Evolutionary conservation across 768 basidiomycete genomes (phyloP), one percentile per base, ranked within the genome.

Genomic region (Xerocomellus chrysenteron): DNA sequence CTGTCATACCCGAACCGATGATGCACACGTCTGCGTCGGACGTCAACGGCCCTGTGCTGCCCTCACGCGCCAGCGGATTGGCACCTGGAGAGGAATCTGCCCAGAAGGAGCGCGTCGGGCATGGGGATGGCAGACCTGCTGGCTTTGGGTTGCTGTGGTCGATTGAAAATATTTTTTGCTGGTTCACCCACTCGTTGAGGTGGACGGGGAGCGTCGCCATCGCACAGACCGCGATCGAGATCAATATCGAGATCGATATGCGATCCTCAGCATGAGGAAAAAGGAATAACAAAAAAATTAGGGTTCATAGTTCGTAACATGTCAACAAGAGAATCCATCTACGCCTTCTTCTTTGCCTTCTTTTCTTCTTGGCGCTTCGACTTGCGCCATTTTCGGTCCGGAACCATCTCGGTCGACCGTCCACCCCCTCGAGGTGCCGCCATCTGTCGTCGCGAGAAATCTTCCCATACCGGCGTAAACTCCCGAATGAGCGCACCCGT

Each of bases 1-100:
- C 91, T 1, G 90, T 89, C 37, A 92, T 86, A 0, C 91, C 90
- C 32, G 86, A 83, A 7, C 92, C 92, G 42, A 94, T 83, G 61
- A 93, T 85, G 58, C 85, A 89, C 10, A 92, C 73, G 63, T 93
- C 90, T 3, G 84, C 83, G 49, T 84, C 80, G 0, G 64, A 46
- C 0, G 83, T 82, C n/a, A 92, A 68, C 2, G 69, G 58, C 1
- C 86, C 87, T 8, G 73, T 70, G 63, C 89, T 90, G 1, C 91
- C 92, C 52, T 82, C 80, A 3, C 71, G 74, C 0, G 85, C 87
- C 0, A 91, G 74, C 0, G 88, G 88, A 65, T 88, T 90, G 0
- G 79, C 85, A 21, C 75, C 78, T 0, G 82, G 78, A 1, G 70
- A 64, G 30, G 77, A 75, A 60, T 85, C 71, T 33, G 82, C 75